Percentiles rank a stretch among this genome's conserved stretches.
phyloP scores from a whole-genome alignment of 805 yeast genomes.

The Priceomyces castillae region DNA sequence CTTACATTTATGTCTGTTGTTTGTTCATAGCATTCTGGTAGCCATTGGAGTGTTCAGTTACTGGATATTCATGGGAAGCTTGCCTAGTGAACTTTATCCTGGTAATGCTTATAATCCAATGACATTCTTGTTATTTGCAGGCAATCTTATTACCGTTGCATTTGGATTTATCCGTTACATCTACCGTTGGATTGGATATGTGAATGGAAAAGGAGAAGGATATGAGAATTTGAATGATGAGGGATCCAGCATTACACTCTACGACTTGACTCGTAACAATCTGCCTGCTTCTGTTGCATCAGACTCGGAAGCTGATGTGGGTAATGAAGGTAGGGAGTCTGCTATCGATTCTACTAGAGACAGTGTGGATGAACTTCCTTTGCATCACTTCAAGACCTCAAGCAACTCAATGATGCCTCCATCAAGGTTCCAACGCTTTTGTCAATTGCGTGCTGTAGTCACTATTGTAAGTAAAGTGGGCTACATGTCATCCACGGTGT shows the following conservation, averaged over 20 bases:
- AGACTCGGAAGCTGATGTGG: slow-evolving; percentile 13
- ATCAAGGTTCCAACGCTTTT: not conserved
- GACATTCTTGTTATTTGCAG: slow-evolving; percentile 56
- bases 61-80: slow-evolving; percentile 55
- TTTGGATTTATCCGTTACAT: slow-evolving; percentile 51
- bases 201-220: too few relatives aligned
- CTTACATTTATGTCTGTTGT: slow-evolving; percentile 57
- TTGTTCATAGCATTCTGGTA: slow-evolving; percentile 47
- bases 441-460: not conserved
- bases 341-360: slow-evolving; percentile 6
- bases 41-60: slow-evolving; percentile 53
- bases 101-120: slow-evolving; percentile 68
- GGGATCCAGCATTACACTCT: slow-evolving; percentile 22
- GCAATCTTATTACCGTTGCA: slow-evolving; percentile 52
- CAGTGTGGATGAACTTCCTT: slow-evolving; percentile 3
- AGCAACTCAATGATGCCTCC: slow-evolving; percentile 16
- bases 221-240: slow-evolving; percentile 7
- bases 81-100: slow-evolving; percentile 64
- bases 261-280: slow-evolving; percentile 15
- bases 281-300: not conserved
- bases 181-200: slow-evolving; percentile 13
- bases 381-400: slow-evolving; percentile 19
- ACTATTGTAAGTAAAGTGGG: slow-evolving; percentile 21
- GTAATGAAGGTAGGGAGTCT: slow-evolving; percentile 19
- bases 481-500: slow-evolving; percentile 26